A percentile compares a stretch with the other conserved stretches of the same genome.
Evolutionary conservation across 352 stramenopile genomes (phyloP).

Genomic region (Phytophthora capsici): DNA sequence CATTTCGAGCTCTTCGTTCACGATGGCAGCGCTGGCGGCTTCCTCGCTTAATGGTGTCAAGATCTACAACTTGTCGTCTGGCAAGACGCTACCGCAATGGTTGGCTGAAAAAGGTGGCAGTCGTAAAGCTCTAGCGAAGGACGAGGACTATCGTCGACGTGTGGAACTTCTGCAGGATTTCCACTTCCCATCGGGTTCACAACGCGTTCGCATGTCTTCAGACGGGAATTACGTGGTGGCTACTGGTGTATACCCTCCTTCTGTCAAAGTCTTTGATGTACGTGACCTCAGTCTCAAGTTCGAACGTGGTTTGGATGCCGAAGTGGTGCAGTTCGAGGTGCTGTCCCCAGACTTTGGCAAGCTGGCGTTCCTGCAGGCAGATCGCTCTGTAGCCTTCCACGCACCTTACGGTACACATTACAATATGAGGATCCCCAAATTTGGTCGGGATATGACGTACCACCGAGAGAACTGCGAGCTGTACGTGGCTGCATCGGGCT

Average conservation of each 20-base stretch:
- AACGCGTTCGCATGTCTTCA: slow-evolving; percentile 93
- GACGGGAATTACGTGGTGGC: slow-evolving; percentile 98
- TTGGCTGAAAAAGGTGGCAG: slow-evolving; percentile 84
- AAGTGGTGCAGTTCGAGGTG: slow-evolving; percentile 97
- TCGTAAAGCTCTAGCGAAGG: slow-evolving; percentile 42
- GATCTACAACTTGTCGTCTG: slow-evolving; percentile 96
- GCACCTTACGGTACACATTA: slow-evolving; percentile 98
- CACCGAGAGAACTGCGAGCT: slow-evolving; percentile 97
- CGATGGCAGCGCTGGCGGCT: slow-evolving; percentile 79
- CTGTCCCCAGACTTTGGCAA: slow-evolving; percentile 98
- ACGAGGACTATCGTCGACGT: slow-evolving; percentile 87
- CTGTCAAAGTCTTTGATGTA: slow-evolving; percentile 95
- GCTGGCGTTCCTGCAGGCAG: slow-evolving; percentile 95
- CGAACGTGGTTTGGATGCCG: slow-evolving; percentile 96
- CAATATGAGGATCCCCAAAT: slow-evolving; percentile 96
- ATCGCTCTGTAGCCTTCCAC: slow-evolving; percentile 98
- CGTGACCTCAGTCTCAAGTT: slow-evolving; percentile 99
- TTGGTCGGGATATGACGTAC: slow-evolving; percentile 98
- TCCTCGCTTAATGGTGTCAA: slow-evolving; percentile 93
- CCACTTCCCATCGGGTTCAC: slow-evolving; percentile 95
- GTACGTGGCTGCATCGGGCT: slow-evolving; percentile 88
- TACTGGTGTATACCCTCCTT: slow-evolving; percentile 96
- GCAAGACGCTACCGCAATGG: slow-evolving; percentile 95
- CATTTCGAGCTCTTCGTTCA: slow-evolving; percentile 11
- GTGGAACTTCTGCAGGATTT: slow-evolving; percentile 99